These are phyloP conservation scores for Suhomyces yuchorum DNA, from an alignment of 1,139 yeast genomes.

Conservation along the genomic window DNA sequence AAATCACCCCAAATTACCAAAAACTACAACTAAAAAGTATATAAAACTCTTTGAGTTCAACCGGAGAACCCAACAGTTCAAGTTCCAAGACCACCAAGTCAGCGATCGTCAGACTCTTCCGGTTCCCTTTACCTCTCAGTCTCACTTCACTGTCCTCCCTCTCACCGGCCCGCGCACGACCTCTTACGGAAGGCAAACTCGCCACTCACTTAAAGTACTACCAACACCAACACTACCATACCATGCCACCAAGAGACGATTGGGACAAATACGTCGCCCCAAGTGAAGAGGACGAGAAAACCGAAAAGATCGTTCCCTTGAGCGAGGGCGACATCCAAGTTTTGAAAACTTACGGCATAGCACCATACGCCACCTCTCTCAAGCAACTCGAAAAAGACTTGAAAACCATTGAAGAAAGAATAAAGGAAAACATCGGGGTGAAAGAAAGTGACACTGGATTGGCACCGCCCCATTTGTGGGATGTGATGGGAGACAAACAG, in stretches of 20 bases:
- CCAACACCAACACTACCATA: not conserved
- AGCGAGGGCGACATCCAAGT: constrained; percentile 97
- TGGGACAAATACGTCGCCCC: constrained; percentile 98
- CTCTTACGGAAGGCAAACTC: constrained; percentile 11
- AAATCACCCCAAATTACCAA: no score
- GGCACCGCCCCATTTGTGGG: constrained; percentile 97
- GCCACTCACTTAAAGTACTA: constrained; percentile 6
- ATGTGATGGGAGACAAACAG: constrained; percentile 93
- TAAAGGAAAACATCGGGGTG: constrained; percentile 91
- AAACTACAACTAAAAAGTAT: no score
- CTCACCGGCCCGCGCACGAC: constrained; percentile 1
- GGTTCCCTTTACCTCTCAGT: no score
- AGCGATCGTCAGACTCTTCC: no score
- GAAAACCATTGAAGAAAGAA: constrained; percentile 77
- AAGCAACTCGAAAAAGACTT: constrained; percentile 85
- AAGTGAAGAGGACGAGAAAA: constrained; percentile 61
- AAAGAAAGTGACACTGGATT: constrained; percentile 95
- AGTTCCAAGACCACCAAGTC: no score
- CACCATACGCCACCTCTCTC: constrained; percentile 84
- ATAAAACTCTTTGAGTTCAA: no score
- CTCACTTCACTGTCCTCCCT: not conserved
- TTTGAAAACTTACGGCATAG: constrained; percentile 93
- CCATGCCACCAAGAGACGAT: constrained; percentile 84
- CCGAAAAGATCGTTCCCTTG: constrained; percentile 79
- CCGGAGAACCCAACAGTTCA: no score